These are phyloP conservation scores for Kodamaea laetipori DNA, from an alignment of 805 yeast genomes.

Conservation along the genomic window DNA sequence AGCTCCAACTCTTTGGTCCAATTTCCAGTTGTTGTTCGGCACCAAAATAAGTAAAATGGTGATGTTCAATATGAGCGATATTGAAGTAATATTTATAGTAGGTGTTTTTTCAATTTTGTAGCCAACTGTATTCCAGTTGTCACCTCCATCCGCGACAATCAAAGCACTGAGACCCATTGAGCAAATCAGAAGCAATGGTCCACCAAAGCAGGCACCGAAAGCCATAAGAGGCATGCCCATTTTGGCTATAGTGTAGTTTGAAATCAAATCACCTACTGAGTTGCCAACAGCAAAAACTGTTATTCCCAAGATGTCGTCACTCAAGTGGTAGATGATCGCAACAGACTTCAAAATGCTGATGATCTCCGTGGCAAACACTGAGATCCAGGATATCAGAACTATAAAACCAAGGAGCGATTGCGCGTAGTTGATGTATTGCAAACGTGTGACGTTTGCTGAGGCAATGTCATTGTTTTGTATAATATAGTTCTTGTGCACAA, in stretches of 20 bases:
- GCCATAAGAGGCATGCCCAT: constrained; percentile 90
- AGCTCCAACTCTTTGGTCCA: constrained; percentile 37
- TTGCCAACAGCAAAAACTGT: constrained; percentile 92
- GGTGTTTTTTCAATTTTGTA: constrained; percentile 21
- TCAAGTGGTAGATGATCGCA: constrained; percentile 58
- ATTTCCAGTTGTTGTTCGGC: constrained; percentile 30
- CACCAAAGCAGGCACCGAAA: constrained; percentile 93
- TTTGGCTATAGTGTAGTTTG: constrained; percentile 76
- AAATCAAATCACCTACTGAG: constrained; percentile 85
- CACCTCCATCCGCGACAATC: constrained; percentile 15
- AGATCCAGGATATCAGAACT: constrained; percentile 66
- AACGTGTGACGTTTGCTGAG: constrained; percentile 10
- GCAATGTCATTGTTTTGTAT: constrained; percentile 5
- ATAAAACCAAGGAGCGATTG: constrained; percentile 61
- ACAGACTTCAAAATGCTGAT: constrained; percentile 63
- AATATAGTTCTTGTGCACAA: constrained; percentile 13
- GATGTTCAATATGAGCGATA: constrained; percentile 26
- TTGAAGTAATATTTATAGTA: constrained; percentile 24
- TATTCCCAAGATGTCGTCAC: constrained; percentile 81
- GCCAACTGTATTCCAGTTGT: constrained; percentile 13
- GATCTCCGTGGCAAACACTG: constrained; percentile 68
- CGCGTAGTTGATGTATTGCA: constrained; percentile 22
- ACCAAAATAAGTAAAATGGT: constrained; percentile 21
- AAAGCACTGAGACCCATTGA: constrained; percentile 79
- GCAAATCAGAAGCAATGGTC: constrained; percentile 79